Evolutionary conservation across 2,329 filamentous ascomycete genomes (phyloP).

Genomic region (Diaporthe humulicola): DNA sequence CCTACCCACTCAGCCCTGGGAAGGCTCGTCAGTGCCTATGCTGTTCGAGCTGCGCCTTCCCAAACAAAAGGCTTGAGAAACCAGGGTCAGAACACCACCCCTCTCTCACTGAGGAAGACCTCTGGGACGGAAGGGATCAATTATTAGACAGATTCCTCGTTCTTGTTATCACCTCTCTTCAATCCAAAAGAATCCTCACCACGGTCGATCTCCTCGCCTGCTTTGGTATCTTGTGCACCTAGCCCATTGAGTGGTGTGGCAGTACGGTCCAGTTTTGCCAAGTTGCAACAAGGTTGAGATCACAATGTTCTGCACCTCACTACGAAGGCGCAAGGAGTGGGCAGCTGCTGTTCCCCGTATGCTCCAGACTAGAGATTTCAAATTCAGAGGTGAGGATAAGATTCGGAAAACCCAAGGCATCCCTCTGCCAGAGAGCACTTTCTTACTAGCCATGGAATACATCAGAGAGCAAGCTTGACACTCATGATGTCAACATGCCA

Average conservation of each 20-base stretch:
- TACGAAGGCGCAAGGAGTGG: slow-evolving; percentile 55
- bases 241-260: neutral
- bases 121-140: neutral
- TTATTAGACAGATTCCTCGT: slow-evolving; percentile 1
- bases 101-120: neutral
- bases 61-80: neutral
- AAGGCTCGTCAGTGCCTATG: slow-evolving; percentile 12
- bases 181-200: neutral
- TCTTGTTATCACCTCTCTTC: slow-evolving; percentile 31
- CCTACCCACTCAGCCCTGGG: neutral
- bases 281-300: neutral
- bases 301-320: slow-evolving; percentile 54
- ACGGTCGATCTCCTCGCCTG: neutral
- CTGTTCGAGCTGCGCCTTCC: slow-evolving; percentile 20
- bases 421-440: neutral
- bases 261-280: neutral
- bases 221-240: neutral
- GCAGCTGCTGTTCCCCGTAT: slow-evolving; percentile 48
- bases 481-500: slow-evolving; percentile 61
- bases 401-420: neutral
- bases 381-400: slow-evolving; percentile 43
- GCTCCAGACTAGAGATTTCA: slow-evolving; percentile 40
- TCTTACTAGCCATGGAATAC: slow-evolving; percentile 15
- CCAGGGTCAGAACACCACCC: neutral
- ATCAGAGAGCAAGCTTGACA: slow-evolving; percentile 56